Base-by-base conservation (phyloP, 768 basidiomycete genomes). In the Omphalotus guepiniiformis region DNA sequence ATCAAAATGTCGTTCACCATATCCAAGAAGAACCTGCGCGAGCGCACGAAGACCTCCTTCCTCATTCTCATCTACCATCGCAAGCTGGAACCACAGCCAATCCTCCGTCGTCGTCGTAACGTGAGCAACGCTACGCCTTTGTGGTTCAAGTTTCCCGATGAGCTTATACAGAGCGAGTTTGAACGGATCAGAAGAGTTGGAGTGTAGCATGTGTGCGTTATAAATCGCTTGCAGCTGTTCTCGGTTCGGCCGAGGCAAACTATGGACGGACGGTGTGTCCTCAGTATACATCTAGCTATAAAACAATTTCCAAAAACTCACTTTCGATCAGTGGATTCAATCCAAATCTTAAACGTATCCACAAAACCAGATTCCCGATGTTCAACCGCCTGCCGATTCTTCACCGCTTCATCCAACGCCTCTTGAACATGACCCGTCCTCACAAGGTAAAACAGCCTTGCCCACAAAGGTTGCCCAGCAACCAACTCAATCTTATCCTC, bases 1-100 rank as follows among this genome's bases (percentile, higher is more conserved):
- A 54, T 90, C 82, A 60, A 93, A 92, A 58, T 92, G 86, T 27
- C 85, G 80, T 54, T 90, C 84, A 6, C 89, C 90, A 54, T 89
- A 88, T 36, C 81, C 80, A 9, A 88, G 66, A 6, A 90, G 65
- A 28, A 85, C 82, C 46, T 96, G 91, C 1, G 87, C 74, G 1
- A 93, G 70, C 3, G 78, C 78, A 16, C 81, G 77, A 18, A 93
- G 73, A 8, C 88, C 88, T 23, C 82, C 83, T 47, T 83, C 82
- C 54, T 90, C 88, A 25, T 90, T 85, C 58, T 91, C 88, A 50
- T 91, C 88, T 39, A 83, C 88, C 80, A 97, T 87, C 1, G 85
- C 76, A 12, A 98, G 76, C 68, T 99, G 94, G 72, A 94, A 85
- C 95, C 95, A 99, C 28, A 97, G 72, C 95, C 95, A 99, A 64